phyloP scores from a whole-genome alignment of 148 eudicot species.

The Rheum nobile region DNA sequence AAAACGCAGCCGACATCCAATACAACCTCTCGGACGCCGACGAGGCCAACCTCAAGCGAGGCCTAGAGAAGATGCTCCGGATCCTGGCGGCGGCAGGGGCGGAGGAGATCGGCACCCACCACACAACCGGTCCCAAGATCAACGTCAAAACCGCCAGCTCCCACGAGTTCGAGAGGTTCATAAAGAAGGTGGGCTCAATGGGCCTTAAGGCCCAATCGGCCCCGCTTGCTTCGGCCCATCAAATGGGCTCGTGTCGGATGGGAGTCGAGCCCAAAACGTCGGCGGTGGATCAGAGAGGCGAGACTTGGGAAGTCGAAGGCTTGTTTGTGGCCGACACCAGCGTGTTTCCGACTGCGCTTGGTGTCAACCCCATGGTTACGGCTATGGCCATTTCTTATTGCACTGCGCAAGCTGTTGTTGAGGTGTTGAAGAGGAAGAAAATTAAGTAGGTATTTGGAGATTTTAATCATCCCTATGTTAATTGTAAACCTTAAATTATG shows the following conservation, averaged over 20 bases:
- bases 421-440: slow-evolving; percentile 32
- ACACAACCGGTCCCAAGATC: slow-evolving; percentile 23
- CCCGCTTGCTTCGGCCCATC: slow-evolving; percentile 67
- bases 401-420: slow-evolving; percentile 40
- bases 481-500: background rate
- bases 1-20: slow-evolving; percentile 18
- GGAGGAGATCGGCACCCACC: slow-evolving; percentile 66
- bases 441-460: background rate
- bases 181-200: slow-evolving; percentile 44
- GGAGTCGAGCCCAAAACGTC: slow-evolving; percentile 37
- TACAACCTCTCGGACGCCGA: slow-evolving; percentile 31
- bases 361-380: slow-evolving; percentile 85
- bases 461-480: background rate
- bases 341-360: slow-evolving; percentile 74
- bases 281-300: slow-evolving; percentile 52
- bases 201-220: slow-evolving; percentile 14
- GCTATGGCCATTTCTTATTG: slow-evolving; percentile 67
- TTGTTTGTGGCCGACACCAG: slow-evolving; percentile 64
- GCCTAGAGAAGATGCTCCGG: slow-evolving; percentile 40
- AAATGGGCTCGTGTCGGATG: slow-evolving; percentile 81
- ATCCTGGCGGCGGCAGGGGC: slow-evolving; percentile 77
- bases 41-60: slow-evolving; percentile 29
- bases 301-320: slow-evolving; percentile 72
- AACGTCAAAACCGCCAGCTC: slow-evolving; percentile 31
- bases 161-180: slow-evolving; percentile 47